Evolutionary conservation across 805 yeast species (phyloP), one percentile per base, ranked within the genome.

Genomic region (Saturnispora diversa): DNA sequence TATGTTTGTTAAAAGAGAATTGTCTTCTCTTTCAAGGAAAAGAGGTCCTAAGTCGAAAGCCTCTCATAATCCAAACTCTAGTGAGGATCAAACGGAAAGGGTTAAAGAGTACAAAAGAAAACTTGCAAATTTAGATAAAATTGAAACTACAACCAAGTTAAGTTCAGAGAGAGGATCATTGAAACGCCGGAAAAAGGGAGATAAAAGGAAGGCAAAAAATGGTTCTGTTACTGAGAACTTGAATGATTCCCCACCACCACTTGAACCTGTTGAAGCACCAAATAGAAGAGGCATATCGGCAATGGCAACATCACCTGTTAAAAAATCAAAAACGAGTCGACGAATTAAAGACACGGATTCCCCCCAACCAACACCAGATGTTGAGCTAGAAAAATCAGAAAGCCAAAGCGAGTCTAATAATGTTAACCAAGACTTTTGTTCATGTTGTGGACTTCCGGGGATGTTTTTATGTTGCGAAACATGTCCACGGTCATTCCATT

Each of bases 401-500:
- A 42, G 45, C 3, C 36, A 30, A 12, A 45, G 45, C 16, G 58
- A 51, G 24, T 44, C 49, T 10, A 46, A 53, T 5, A 42, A 49
- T 27, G 47, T 62, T 44, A 92, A 90, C 57, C 94, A 88, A 46
- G 98, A 90, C 58, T 88, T 72, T 58, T 90, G 98, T 55, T 68
- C 84, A n/a, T 70, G 92, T 0, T 90, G 98, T 63, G 88, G 94
- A 2, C 84, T 86, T 21, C 68, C 87, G 0, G 98, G 98, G 10
- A 70, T 84, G 21, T 87, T 90, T 51, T 66, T 90, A 19, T 92
- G 97, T 61, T 90, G 98, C 62, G 98, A 90, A 51, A 70, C 84
- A 2, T 90, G 98, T 60, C 96, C 97, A 0, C 72, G 71, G 51
- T 84, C 95, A 2, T 92, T 90, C 61, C 98, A 90, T 56, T 86